Conservation (phyloP, 2,329 filamentous ascomycete genomes). For the Fusarium ambrosium region DNA sequence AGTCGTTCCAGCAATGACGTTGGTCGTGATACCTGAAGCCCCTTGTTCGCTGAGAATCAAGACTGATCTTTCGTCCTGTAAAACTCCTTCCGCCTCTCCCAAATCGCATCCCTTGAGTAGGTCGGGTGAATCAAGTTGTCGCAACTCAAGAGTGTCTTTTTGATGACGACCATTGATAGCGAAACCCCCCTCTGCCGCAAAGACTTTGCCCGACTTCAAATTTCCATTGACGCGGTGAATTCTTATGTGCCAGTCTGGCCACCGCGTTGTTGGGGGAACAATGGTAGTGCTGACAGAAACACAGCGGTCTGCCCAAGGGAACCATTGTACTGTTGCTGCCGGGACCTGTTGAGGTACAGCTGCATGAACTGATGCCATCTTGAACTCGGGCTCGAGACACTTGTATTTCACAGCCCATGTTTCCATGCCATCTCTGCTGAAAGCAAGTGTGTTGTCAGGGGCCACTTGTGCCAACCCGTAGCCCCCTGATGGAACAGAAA, state of each 20-base stretch:
- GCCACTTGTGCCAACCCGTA: slow-evolving; percentile 34
- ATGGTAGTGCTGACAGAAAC: neutral
- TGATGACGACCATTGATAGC: neutral
- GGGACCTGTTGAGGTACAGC: neutral
- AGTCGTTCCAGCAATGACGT: neutral
- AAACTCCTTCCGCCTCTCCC: neutral
- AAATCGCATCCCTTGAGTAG: neutral
- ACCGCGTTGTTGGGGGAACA: neutral
- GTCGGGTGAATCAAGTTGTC: neutral
- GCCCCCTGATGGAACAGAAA: slow-evolving; percentile 55
- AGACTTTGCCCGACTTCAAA: neutral
- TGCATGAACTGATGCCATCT: neutral
- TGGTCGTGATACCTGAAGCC: neutral
- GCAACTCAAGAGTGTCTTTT: neutral
- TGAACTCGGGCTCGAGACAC: neutral
- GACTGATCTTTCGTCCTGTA: neutral
- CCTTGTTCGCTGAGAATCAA: neutral
- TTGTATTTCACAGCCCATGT: slow-evolving; percentile 1
- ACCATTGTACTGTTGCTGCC: neutral
- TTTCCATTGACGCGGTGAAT: neutral
- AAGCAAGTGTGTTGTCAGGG: slow-evolving; percentile 42
- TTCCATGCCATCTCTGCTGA: neutral
- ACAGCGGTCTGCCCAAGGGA: neutral
- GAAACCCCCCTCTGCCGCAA: neutral
- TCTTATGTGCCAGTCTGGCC: neutral